Conservation (phyloP, 352 stramenopile genomes). For the Thalassiosira mediterranea region DNA sequence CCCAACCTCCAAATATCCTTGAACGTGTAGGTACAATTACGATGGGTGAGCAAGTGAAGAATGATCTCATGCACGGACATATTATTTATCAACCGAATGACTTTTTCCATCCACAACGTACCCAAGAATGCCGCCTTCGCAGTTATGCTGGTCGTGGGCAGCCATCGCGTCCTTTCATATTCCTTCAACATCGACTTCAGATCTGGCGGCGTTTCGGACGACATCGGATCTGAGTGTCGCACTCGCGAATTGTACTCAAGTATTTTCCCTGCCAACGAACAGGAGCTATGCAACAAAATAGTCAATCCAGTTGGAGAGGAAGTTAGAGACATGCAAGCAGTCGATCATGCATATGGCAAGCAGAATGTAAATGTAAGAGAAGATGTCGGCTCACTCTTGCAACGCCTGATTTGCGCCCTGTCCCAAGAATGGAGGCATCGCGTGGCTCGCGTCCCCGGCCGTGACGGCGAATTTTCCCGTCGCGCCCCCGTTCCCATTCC, state of each 20-base stretch:
- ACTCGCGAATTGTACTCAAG: slow-evolving; percentile 59
- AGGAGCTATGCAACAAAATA: slow-evolving; percentile 51
- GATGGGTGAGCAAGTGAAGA: background rate
- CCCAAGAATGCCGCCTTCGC: slow-evolving; percentile 79
- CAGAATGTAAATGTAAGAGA: too few species aligned
- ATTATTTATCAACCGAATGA: background rate
- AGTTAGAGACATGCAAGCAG: too few species aligned
- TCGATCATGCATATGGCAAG: too few species aligned
- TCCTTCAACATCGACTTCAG: slow-evolving; percentile 60
- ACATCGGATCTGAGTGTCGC: slow-evolving; percentile 9
- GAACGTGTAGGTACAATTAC: too few species aligned
- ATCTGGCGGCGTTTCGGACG: slow-evolving; percentile 7
- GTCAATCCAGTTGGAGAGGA: too few species aligned
- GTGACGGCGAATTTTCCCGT: slow-evolving; percentile 61
- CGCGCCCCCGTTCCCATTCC: background rate
- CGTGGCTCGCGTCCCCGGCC: slow-evolving; percentile 83
- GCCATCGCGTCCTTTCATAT: slow-evolving; percentile 70
- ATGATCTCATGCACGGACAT: slow-evolving; percentile 4
- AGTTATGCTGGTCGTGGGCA: slow-evolving; percentile 77
- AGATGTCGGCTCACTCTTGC: slow-evolving; percentile 80
- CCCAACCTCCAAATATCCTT: slow-evolving; percentile 82
- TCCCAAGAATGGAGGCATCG: slow-evolving; percentile 87
- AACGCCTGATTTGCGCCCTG: slow-evolving; percentile 88
- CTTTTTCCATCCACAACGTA: slow-evolving; percentile 3
- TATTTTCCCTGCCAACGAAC: slow-evolving; percentile 59